Conservation (phyloP, 1,139 yeast species). For the Sugiyamaella pinicola region DNA sequence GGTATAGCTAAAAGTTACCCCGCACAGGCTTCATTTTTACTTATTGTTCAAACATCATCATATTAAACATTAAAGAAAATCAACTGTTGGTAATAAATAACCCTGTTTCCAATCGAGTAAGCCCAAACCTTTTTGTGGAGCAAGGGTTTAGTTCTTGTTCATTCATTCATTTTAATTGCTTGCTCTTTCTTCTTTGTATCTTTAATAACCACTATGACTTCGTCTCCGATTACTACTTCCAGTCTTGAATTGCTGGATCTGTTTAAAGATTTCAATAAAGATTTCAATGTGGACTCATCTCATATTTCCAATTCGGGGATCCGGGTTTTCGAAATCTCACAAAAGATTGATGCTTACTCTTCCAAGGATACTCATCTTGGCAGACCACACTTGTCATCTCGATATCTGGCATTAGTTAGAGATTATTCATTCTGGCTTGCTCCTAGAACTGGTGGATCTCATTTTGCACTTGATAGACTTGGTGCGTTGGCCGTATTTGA, state of each 20-base stretch:
- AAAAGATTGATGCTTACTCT: constrained; percentile 8
- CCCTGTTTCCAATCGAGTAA: neutral
- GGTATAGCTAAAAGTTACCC: no score
- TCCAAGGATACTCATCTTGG: constrained; percentile 11
- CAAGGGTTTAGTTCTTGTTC: neutral
- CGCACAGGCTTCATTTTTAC: no score
- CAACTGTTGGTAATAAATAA: no score
- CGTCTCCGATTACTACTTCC: neutral
- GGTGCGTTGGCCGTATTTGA: constrained; percentile 29
- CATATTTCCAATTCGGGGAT: constrained; percentile 4
- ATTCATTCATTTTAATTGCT: neutral
- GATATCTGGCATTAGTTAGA: constrained; percentile 16
- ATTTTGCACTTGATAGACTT: constrained; percentile 19
- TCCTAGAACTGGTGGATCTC: constrained; percentile 18
- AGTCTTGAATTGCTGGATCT: neutral
- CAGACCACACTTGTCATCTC: neutral
- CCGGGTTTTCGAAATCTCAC: constrained; percentile 8
- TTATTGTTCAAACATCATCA: neutral
- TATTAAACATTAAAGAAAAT: no score
- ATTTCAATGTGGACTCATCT: neutral
- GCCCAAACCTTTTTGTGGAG: no score
- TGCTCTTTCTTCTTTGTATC: neutral
- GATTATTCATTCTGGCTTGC: constrained; percentile 20
- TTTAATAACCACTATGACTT: no score
- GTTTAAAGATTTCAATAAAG: constrained; percentile 9